These are phyloP conservation scores for Mrakia hoshinonis DNA, from an alignment of 768 basidiomycete genomes.

Conservation along the genomic window DNA sequence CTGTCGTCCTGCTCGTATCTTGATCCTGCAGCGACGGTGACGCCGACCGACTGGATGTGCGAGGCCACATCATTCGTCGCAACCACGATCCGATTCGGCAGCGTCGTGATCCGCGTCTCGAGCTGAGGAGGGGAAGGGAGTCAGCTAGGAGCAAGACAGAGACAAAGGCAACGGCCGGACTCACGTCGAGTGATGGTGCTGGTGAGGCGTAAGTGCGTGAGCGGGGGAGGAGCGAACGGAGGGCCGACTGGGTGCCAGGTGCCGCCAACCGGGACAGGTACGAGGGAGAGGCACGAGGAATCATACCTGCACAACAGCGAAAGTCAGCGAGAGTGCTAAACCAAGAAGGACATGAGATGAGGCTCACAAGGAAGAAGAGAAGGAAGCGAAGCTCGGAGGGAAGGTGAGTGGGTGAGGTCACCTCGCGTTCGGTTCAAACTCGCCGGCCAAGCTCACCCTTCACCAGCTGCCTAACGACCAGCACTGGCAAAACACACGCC, in stretches of 20 bases:
- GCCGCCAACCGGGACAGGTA: neutral
- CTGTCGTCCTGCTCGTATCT: constrained; percentile 69
- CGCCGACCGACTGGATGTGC: constrained; percentile 86
- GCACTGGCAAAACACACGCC: too few relatives aligned
- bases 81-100: constrained; percentile 52
- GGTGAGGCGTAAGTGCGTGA: neutral
- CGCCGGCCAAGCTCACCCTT: neutral
- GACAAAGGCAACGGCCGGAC: too few relatives aligned
- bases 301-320: too few relatives aligned
- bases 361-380: neutral
- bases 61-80: constrained; percentile 84
- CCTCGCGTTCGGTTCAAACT: too few relatives aligned
- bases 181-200: too few relatives aligned
- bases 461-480: too few relatives aligned
- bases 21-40: constrained; percentile 88
- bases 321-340: too few relatives aligned
- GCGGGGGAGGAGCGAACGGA: neutral
- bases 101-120: constrained; percentile 26
- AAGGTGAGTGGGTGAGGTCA: neutral
- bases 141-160: neutral
- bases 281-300: neutral
- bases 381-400: neutral
- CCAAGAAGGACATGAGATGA: too few relatives aligned
- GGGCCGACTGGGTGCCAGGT: neutral
- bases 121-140: constrained; percentile 1